Base-by-base conservation (phyloP, 2,329 filamentous ascomycete species). In the Dactylonectria estremocensis region DNA sequence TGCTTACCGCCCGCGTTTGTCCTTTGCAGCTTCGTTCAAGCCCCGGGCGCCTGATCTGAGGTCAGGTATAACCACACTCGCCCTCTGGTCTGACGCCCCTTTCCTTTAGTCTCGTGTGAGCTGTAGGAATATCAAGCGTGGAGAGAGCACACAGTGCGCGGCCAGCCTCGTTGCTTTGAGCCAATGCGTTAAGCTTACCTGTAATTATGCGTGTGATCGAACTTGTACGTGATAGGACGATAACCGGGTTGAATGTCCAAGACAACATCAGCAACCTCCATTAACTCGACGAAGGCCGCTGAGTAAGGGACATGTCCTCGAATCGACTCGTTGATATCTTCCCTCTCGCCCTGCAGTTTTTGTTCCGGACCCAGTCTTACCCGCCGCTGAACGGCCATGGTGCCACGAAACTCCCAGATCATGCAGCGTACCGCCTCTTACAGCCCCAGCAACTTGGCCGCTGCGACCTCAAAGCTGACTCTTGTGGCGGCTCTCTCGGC, bases 1-100 rank as follows among this genome's bases (percentile, higher is more conserved):
- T n/a, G 40, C 40, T 43, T 43, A 18, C 40, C 40, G 40, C 40
- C 40, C 14, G 14, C 14, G 66, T 69, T 59, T 60, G 31, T 52
- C 57, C 3, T 59, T 66, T 58, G 56, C 49, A 60, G 33, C 67
- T 37, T 55, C 37, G n/a, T n/a, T 46, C 61, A 67, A 53, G 53
- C 63, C 66, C 50, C 57, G 20, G 61, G 48, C 22, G 61, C 61
- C 40, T 50, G 40, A 64, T 55, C 35, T 62, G 35, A 53, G 64
- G 50, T 56, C 66, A 53, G 48, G 71, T 73, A 73, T 66, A 35
- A 70, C 71, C 71, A 72, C 70, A 69, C 63, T 22, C n/a, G 31
- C 14, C 20, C 16, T 53, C 18, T 33, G 2, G 50, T 22, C 28
- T 31, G 13, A 53, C 50, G 24, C 49, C 52, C 52, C 52, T 22